phyloP scores from a whole-genome alignment of 2,329 filamentous ascomycete genomes.

The Sporothrix pseudoabietina region DNA sequence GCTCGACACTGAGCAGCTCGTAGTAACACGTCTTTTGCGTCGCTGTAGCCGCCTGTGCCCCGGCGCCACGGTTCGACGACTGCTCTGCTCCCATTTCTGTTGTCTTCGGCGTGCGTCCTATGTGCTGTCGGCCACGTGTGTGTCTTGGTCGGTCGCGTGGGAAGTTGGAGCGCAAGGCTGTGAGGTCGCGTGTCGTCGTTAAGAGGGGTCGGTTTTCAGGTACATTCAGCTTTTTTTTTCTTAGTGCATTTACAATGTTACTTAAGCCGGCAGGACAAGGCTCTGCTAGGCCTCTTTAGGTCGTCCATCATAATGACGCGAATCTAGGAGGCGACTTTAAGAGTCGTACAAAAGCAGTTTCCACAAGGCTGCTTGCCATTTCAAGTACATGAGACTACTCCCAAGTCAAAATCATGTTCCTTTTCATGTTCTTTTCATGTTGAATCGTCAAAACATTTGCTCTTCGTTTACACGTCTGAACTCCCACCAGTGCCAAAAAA shows the following conservation, averaged over 20 bases:
- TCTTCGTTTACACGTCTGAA: too few species aligned
- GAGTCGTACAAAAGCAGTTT: neutral
- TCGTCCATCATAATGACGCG: neutral
- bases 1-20: slow-evolving; percentile 74
- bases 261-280: neutral
- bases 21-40: slow-evolving; percentile 76
- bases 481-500: too few species aligned
- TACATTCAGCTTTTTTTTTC: slow-evolving; percentile 2
- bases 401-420: too few species aligned
- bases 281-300: neutral
- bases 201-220: slow-evolving; percentile 1
- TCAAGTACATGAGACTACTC: neutral
- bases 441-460: neutral
- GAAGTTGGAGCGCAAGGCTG: neutral
- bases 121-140: neutral
- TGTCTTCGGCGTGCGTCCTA: neutral
- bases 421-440: neutral
- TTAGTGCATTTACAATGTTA: slow-evolving; percentile 21
- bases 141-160: neutral
- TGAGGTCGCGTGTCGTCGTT: slow-evolving; percentile 17
- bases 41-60: slow-evolving; percentile 35
- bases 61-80: slow-evolving; percentile 47
- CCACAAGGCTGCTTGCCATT: neutral
- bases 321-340: neutral
- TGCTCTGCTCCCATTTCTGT: slow-evolving; percentile 65